Evolutionary conservation across 169 alveolate species (phyloP), one percentile per base, ranked within the genome.

Genomic region (Condylostoma magnum): DNA sequence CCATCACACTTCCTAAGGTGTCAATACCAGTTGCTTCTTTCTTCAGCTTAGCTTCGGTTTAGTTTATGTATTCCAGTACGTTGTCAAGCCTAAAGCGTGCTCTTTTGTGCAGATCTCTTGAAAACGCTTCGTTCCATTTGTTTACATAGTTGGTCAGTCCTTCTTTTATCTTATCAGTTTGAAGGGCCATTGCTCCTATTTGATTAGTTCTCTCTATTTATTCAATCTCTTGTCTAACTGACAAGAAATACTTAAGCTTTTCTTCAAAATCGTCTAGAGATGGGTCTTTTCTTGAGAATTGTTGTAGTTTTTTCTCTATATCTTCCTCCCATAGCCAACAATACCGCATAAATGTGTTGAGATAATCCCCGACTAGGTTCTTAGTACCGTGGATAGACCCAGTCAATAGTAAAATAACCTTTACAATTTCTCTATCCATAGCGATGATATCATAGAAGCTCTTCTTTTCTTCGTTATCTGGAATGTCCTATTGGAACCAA

Each of bases 371-470:
- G 28, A 91, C 94, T 68, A 88, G 89, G 51, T 90, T 93, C 86
- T 90, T 91, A 57, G 97, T 93, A 46, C 95, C 94, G 76, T 94
- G 95, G 57, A 94, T 93, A 37, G 97, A 85, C 30, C 99, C 99
- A 51, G 98, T 91, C 51, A 96, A 84, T 22, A 94, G 87, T 67
- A 96, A 80, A 58, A 96, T 90, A 55, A 96, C 97, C 84, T 95
- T 95, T n/a, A 94, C 96, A 50, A 95, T 95, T 84, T 94, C 98
- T 55, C 90, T 91, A 71, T 96, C 99, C 50, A 90, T 84, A 25
- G 97, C 97, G 46, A 96, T 89, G 91, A 94, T 94, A 66, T 90
- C 97, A 71, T 92, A 93, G 93, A 96, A 96, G 44, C 97, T 88
- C 44, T 91, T 93, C 69, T 88, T 86, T 68, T 88, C 85, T 31